Evolutionary conservation across 495 filamentous ascomycete genomes (phyloP).

Genomic region (Penicillium maclennaniae): DNA sequence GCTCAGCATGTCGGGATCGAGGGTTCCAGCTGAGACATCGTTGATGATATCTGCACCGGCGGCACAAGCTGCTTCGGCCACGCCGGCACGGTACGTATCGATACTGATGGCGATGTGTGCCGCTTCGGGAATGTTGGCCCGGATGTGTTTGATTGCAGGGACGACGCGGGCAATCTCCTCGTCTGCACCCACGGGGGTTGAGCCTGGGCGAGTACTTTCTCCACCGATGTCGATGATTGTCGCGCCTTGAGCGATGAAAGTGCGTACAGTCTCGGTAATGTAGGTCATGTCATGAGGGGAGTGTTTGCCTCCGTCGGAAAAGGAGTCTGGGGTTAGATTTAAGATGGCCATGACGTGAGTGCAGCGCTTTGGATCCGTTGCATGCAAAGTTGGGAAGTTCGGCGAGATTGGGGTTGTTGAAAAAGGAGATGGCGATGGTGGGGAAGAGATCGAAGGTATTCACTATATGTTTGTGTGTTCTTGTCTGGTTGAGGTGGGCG

Average conservation of each 20-base stretch:
- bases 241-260: conserved; percentile 62
- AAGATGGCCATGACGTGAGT: conserved; percentile 92
- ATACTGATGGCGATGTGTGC: conserved; percentile 68
- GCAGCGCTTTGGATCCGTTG: conserved; percentile 57
- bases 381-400: conserved; percentile 54
- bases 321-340: conserved; percentile 95
- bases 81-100: conserved; percentile 86
- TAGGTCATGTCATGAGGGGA: conserved; percentile 32
- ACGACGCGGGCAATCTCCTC: conserved; percentile 78
- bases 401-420: conserved; percentile 68
- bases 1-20: conserved; percentile 78
- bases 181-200: conserved; percentile 56
- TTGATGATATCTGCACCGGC: conserved; percentile 94
- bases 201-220: conserved; percentile 80
- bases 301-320: conserved; percentile 83
- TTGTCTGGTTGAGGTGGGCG: conserved; percentile 39
- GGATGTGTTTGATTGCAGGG: conserved; percentile 71
- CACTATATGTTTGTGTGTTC: conserved; percentile 34
- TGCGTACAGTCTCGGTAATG: conserved; percentile 48
- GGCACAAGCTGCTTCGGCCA: conserved; percentile 73
- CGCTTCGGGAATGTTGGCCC: conserved; percentile 56
- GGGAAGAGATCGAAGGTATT: conserved; percentile 62
- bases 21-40: conserved; percentile 78
- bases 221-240: conserved; percentile 91
- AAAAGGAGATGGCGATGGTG: conserved; percentile 46